Conservation (phyloP, 2,329 filamentous ascomycete genomes). For the Hypomyces rosellus region DNA sequence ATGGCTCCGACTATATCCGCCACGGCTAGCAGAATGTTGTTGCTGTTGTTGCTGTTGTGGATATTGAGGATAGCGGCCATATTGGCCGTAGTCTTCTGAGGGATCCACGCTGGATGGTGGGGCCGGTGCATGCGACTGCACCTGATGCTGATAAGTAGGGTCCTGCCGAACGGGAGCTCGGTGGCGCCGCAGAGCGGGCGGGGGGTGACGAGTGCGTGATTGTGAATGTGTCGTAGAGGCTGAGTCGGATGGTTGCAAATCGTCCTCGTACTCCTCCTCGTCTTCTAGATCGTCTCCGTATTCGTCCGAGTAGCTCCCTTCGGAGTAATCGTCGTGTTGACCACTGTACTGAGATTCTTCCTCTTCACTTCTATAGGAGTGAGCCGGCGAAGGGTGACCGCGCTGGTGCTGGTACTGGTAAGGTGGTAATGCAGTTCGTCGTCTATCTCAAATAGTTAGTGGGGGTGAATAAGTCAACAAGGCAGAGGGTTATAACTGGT, state of each 20-base stretch:
- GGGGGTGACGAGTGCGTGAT: slow-evolving; percentile 15
- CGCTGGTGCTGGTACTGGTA: slow-evolving; percentile 17
- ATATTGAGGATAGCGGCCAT: slow-evolving; percentile 30
- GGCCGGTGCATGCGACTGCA: slow-evolving; percentile 33
- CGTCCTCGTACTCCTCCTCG: slow-evolving; percentile 39
- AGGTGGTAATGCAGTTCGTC: slow-evolving; percentile 18
- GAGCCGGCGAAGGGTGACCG: slow-evolving; percentile 25
- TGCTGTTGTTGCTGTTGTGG: slow-evolving; percentile 16
- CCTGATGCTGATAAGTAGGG: slow-evolving; percentile 34
- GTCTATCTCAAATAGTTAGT: slow-evolving; percentile 22
- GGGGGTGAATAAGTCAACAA: background rate
- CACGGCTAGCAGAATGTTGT: slow-evolving; percentile 16
- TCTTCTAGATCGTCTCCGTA: slow-evolving; percentile 33
- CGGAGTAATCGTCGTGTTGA: slow-evolving; percentile 24
- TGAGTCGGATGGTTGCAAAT: slow-evolving; percentile 53
- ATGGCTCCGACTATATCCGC: slow-evolving; percentile 18
- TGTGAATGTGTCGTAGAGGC: slow-evolving; percentile 40
- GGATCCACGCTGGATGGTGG: slow-evolving; percentile 58
- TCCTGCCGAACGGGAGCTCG: slow-evolving; percentile 25
- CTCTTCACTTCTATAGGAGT: slow-evolving; percentile 33
- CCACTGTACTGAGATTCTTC: slow-evolving; percentile 28
- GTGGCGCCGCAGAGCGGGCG: slow-evolving; percentile 24
- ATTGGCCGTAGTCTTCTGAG: slow-evolving; percentile 53
- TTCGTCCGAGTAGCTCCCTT: slow-evolving; percentile 25
- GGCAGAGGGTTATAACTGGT: background rate